Evolutionary conservation across 2,329 filamentous ascomycete species (phyloP).

Genomic region (Fusarium circinatum): DNA sequence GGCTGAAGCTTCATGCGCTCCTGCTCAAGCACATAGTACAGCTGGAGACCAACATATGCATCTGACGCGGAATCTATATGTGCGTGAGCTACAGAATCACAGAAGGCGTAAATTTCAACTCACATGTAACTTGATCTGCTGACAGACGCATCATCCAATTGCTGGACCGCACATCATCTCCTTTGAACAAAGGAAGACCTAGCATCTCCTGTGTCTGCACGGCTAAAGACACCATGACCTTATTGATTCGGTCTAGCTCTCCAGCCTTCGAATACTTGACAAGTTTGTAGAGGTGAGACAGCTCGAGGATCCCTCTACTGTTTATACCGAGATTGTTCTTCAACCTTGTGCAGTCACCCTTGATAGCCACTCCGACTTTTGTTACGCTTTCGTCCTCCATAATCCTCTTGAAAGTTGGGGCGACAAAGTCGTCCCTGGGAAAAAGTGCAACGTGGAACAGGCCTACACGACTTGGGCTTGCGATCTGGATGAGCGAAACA

Average conservation of each 20-base stretch:
- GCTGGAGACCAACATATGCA: slow-evolving; percentile 79
- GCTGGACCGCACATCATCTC: slow-evolving; percentile 72
- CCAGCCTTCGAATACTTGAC: slow-evolving; percentile 71
- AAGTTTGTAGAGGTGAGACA: slow-evolving; percentile 83
- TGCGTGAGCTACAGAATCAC: slow-evolving; percentile 1
- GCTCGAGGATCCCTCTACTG: slow-evolving; percentile 76
- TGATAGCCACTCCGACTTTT: slow-evolving; percentile 82
- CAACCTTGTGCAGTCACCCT: slow-evolving; percentile 75
- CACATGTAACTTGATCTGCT: slow-evolving; percentile 75
- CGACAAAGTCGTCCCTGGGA: slow-evolving; percentile 67
- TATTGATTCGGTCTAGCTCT: slow-evolving; percentile 70
- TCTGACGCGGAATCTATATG: slow-evolving; percentile 78
- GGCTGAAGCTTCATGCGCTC: slow-evolving; percentile 74
- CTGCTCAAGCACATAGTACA: slow-evolving; percentile 77
- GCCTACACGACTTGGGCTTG: slow-evolving; percentile 78
- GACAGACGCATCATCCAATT: slow-evolving; percentile 76
- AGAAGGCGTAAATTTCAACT: slow-evolving; percentile 46
- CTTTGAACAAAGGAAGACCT: slow-evolving; percentile 80
- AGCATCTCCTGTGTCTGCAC: slow-evolving; percentile 77
- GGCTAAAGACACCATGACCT: slow-evolving; percentile 71
- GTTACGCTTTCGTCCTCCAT: slow-evolving; percentile 76
- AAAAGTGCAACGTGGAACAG: slow-evolving; percentile 84
- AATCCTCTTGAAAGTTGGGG: slow-evolving; percentile 75
- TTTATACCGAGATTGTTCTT: slow-evolving; percentile 72
- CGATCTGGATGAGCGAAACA: slow-evolving; percentile 85